Base-by-base conservation (phyloP, 805 yeast genomes). In the Metschnikowia chrysomelidarum region DNA sequence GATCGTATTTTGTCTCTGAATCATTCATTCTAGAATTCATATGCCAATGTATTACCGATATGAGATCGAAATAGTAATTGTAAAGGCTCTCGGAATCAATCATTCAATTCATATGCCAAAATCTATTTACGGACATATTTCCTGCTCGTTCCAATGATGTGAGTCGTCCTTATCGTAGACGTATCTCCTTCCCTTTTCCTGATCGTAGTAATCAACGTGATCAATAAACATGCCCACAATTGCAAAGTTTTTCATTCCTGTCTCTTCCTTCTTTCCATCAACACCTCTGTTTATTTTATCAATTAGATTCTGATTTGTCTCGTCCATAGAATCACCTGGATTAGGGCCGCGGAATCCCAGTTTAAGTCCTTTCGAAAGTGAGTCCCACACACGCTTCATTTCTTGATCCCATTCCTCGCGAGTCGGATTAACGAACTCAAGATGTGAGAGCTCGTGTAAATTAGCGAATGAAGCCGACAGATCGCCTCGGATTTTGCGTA, bases 221-320 rank as follows among this genome's bases (percentile, higher is more conserved):
- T 85, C 82, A 24, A 81, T 72, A 51, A 84, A 77, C 64, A 87
- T 57, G 24, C 82, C 78, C 19, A 84, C 75, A 16, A 85, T 76
- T 1, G 78, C 78, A 54, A 82, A 86, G 55, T 84, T 78, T 51
- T 77, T 80, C 36, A 72, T 60, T 1, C 82, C 78, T 18, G 75
- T 76, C 19, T 75, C 79, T 32, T 76, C 80, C 51, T 76, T 73
- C 27, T 76, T 71, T 6, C 95, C 95, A 59, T 87, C 95, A 12
- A 87, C 95, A 9, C 95, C 91, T 47, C 95, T 71, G 30, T 75
- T 69, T 30, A 87, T 80, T 34, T 84, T 75, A 57, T 87, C 95
- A 27, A 87, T 59, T 37, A 68, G 56, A 46, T 75, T 76, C 23
- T 68, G 66, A 38, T 75, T 76, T 26, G 76, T 80, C 6, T 66